Conservation (phyloP, 75 land plant species). For the Pseudotsuga menziesii region DNA sequence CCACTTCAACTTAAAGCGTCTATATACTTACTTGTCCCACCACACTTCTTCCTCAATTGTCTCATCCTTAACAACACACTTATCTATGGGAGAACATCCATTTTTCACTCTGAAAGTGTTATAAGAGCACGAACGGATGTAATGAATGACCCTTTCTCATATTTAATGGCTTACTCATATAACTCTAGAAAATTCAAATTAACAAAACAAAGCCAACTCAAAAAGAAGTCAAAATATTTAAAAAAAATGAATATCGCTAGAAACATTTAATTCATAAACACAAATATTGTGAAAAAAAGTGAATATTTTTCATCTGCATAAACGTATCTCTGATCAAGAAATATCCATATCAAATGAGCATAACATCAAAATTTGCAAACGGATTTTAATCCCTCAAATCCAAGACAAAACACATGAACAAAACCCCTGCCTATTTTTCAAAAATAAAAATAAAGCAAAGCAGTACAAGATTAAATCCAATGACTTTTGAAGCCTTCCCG, state of each 20-base stretch:
- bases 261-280: no score
- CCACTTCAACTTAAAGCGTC: no score
- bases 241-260: not conserved
- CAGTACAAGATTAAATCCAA: no score
- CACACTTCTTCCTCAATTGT: constrained; percentile 26
- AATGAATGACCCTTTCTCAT: constrained; percentile 39
- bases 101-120: constrained; percentile 37
- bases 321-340: no score
- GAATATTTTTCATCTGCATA: no score
- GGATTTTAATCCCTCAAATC: no score
- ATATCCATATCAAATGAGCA: no score
- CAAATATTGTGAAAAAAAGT: no score
- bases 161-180: constrained; percentile 40
- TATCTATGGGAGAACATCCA: constrained; percentile 41
- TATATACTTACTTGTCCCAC: constrained; percentile 37
- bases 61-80: constrained; percentile 38
- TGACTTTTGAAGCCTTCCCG: accelerated
- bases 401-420: no score
- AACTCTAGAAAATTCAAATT: constrained; percentile 21
- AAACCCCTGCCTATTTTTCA: no score
- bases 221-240: not conserved
- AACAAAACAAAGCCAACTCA: not conserved
- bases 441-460: no score
- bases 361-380: no score
- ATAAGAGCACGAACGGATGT: constrained; percentile 36